Evolutionary conservation across 108 stramenopile genomes (phyloP).

Genomic region (Pseudonitzschia multistriata): DNA sequence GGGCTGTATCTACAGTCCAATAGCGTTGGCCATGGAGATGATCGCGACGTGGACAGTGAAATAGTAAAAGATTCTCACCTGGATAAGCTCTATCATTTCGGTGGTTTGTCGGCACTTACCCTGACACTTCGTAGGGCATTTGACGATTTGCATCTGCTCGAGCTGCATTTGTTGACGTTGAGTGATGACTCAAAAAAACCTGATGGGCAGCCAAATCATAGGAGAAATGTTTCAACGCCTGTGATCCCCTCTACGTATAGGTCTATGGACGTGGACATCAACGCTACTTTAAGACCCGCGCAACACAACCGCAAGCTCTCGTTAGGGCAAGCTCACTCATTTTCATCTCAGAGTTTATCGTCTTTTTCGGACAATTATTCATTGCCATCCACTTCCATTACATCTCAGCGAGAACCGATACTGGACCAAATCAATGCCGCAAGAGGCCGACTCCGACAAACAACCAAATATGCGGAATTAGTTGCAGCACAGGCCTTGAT

Average conservation of each 20-base stretch:
- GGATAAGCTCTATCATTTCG: slow-evolving; percentile 38
- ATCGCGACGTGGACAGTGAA: slow-evolving; percentile 2
- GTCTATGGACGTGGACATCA: not conserved
- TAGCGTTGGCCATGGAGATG: not conserved
- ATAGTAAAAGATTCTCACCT: slow-evolving; percentile 21
- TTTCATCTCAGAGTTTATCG: not conserved
- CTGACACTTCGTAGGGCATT: slow-evolving; percentile 35
- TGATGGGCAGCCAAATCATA: not conserved
- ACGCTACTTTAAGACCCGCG: not conserved
- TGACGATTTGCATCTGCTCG: slow-evolving; percentile 31
- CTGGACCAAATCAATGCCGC: slow-evolving; percentile 42
- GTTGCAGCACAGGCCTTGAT: slow-evolving; percentile 41
- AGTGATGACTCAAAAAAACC: slow-evolving; percentile 2
- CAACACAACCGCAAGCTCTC: not conserved
- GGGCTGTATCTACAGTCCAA: slow-evolving; percentile 2
- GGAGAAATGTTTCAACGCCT: not conserved
- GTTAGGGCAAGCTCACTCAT: not conserved
- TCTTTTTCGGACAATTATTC: not conserved
- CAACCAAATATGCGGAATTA: slow-evolving; percentile 36
- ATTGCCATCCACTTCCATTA: slow-evolving; percentile 6
- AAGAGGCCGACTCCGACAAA: slow-evolving; percentile 33
- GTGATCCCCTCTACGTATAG: not conserved
- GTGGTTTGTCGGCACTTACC: slow-evolving; percentile 35
- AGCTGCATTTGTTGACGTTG: slow-evolving; percentile 17
- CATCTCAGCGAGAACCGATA: slow-evolving; percentile 26